Conservation (phyloP, 1,284 basidiomycete genomes). For the Sporisorium exsertum region DNA sequence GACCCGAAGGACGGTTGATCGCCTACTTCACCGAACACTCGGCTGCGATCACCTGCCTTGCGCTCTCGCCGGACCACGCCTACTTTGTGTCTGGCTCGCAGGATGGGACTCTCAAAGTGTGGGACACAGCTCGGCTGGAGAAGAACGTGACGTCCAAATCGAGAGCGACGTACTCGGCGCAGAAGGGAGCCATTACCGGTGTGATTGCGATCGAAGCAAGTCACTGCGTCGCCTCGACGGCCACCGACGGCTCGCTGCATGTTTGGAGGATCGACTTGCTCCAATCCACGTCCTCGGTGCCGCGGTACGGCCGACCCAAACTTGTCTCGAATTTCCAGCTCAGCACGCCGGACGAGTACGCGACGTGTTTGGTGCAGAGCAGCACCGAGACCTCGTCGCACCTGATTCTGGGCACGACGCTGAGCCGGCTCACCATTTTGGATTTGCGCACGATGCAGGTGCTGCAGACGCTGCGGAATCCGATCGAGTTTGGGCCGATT, state of each 20-base stretch:
- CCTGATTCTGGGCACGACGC: slow-evolving; percentile 85
- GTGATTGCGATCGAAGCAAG: slow-evolving; percentile 68
- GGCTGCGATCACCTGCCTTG: slow-evolving; percentile 77
- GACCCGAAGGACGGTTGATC: slow-evolving; percentile 64
- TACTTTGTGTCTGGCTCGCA: slow-evolving; percentile 92
- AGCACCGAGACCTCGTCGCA: slow-evolving; percentile 54
- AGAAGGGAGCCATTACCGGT: slow-evolving; percentile 68
- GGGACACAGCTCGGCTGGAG: slow-evolving; percentile 83
- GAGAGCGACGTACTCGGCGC: slow-evolving; percentile 68
- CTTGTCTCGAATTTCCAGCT: slow-evolving; percentile 69
- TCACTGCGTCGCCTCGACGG: slow-evolving; percentile 70
- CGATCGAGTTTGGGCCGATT: slow-evolving; percentile 86
- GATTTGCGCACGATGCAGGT: slow-evolving; percentile 87
- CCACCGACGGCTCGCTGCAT: slow-evolving; percentile 70
- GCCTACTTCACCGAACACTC: slow-evolving; percentile 71
- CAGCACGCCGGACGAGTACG: slow-evolving; percentile 67
- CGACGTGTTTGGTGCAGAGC: slow-evolving; percentile 62
- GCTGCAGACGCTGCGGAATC: slow-evolving; percentile 82
- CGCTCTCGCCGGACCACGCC: slow-evolving; percentile 89
- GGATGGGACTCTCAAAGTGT: slow-evolving; percentile 84
- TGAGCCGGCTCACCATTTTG: slow-evolving; percentile 80
- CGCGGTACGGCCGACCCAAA: slow-evolving; percentile 69
- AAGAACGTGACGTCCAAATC: slow-evolving; percentile 75
- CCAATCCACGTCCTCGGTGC: slow-evolving; percentile 62
- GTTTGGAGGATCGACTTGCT: slow-evolving; percentile 69